Conservation (phyloP, 768 basidiomycete species). For the Serendipita indica region DNA sequence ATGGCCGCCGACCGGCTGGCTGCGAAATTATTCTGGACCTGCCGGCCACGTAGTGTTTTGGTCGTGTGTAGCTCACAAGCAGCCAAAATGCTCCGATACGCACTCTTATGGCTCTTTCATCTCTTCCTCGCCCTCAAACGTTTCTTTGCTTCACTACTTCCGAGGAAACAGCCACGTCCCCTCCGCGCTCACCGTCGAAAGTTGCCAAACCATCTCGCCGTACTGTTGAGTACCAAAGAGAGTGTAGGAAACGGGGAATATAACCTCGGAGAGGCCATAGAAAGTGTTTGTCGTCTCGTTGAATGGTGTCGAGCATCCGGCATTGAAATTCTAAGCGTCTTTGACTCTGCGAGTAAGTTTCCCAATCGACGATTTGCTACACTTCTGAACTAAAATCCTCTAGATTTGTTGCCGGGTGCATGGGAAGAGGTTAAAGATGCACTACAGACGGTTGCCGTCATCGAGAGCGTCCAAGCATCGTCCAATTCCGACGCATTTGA, state of each 20-base stretch:
- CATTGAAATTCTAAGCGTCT: slow-evolving; percentile 50
- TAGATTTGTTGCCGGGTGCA: neutral
- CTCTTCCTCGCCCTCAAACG: slow-evolving; percentile 5
- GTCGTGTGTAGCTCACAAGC: neutral
- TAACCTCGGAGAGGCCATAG: slow-evolving; percentile 31
- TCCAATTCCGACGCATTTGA: slow-evolving; percentile 1
- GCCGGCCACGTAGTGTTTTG: neutral
- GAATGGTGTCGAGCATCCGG: slow-evolving; percentile 51
- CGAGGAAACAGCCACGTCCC: slow-evolving; percentile 27
- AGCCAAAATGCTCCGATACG: neutral
- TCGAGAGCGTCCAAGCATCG: slow-evolving; percentile 6
- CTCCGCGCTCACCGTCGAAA: slow-evolving; percentile 39
- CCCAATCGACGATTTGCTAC: slow-evolving; percentile 3
- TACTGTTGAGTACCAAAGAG: slow-evolving; percentile 41
- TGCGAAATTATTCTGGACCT: neutral
- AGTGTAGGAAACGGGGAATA: slow-evolving; percentile 22
- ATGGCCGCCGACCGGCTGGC: neutral
- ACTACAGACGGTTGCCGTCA: neutral
- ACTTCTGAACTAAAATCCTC: slow-evolving; percentile 8
- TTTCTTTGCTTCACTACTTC: neutral
- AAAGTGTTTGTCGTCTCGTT: slow-evolving; percentile 38
- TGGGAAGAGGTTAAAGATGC: neutral
- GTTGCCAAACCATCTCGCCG: slow-evolving; percentile 49
- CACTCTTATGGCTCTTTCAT: slow-evolving; percentile 4
- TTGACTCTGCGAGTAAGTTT: slow-evolving; percentile 57